Evolutionary conservation across 2,329 filamentous ascomycete genomes (phyloP).

Genomic region (Lasiodiplodia sp.): DNA sequence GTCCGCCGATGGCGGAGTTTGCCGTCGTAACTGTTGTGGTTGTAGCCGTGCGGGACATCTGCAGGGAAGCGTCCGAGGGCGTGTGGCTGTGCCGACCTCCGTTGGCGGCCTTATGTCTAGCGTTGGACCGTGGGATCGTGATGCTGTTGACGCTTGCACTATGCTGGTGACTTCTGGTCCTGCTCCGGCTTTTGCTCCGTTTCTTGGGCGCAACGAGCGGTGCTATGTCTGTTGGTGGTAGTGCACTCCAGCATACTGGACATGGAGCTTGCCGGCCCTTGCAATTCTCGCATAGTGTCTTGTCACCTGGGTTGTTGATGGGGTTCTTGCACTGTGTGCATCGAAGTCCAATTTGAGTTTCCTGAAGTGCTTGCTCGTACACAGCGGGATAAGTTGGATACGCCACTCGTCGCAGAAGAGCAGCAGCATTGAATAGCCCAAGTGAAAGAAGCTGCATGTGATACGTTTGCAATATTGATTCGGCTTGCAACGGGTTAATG

Average conservation of each 20-base stretch:
- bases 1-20: not conserved
- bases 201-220: conserved; percentile 33
- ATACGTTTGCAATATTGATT: conserved; percentile 63
- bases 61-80: conserved; percentile 21
- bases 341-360: conserved; percentile 61
- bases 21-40: conserved; percentile 7
- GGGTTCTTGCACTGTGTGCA: conserved; percentile 65
- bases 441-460: conserved; percentile 61
- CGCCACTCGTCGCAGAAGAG: conserved; percentile 62
- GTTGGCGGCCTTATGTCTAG: conserved; percentile 16
- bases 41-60: conserved; percentile 15
- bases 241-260: conserved; percentile 54
- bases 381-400: conserved; percentile 64
- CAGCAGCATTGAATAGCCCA: conserved; percentile 59
- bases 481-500: conserved; percentile 59
- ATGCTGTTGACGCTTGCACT: conserved; percentile 22
- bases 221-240: conserved; percentile 47
- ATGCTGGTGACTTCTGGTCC: conserved; percentile 18
- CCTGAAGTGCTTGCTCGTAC: conserved; percentile 63
- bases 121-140: conserved; percentile 21
- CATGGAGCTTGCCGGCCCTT: conserved; percentile 50
- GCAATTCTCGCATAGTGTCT: conserved; percentile 61
- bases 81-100: conserved; percentile 24
- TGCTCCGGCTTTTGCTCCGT: conserved; percentile 22
- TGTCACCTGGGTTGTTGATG: conserved; percentile 60